Evolutionary conservation across 2,329 filamentous ascomycete genomes (phyloP).

Genomic region (Aphanocladium album): DNA sequence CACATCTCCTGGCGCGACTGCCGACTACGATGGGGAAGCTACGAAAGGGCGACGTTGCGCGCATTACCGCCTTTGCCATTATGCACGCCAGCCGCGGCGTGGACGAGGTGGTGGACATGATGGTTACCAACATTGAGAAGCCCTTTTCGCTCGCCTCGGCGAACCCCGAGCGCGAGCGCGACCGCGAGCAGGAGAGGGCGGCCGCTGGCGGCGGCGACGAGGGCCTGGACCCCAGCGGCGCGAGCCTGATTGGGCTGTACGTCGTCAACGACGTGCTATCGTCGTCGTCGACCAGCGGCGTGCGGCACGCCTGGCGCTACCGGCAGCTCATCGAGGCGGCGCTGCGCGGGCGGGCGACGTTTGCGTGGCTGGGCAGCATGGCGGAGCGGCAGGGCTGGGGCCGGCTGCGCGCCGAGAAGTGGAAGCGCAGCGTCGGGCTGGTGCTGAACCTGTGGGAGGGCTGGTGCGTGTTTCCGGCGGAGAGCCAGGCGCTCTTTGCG

Average conservation of each 20-base stretch:
- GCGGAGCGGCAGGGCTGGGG: slow-evolving; percentile 74
- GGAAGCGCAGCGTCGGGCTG: slow-evolving; percentile 68
- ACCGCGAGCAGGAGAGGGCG: slow-evolving; percentile 32
- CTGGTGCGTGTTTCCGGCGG: slow-evolving; percentile 68
- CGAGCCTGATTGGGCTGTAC: slow-evolving; percentile 77
- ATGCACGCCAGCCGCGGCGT: slow-evolving; percentile 78
- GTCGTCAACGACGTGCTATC: slow-evolving; percentile 73
- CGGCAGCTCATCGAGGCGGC: slow-evolving; percentile 72
- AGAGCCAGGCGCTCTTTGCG: slow-evolving; percentile 66
- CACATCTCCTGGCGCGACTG: slow-evolving; percentile 76
- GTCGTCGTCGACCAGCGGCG: slow-evolving; percentile 67
- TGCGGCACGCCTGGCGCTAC: slow-evolving; percentile 83
- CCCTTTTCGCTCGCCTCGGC: slow-evolving; percentile 71
- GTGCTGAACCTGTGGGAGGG: slow-evolving; percentile 68
- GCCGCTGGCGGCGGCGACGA: slow-evolving; percentile 42
- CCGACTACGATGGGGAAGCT: slow-evolving; percentile 71
- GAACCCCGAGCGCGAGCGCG: slow-evolving; percentile 51
- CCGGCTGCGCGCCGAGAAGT: slow-evolving; percentile 74
- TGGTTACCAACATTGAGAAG: slow-evolving; percentile 73
- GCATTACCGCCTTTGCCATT: slow-evolving; percentile 83
- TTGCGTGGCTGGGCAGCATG: slow-evolving; percentile 69
- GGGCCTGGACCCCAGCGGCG: slow-evolving; percentile 58
- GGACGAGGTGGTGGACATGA: slow-evolving; percentile 86
- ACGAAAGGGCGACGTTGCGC: slow-evolving; percentile 78
- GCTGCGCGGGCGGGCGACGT: slow-evolving; percentile 62